These are phyloP conservation scores for Schizochytrium sp. DNA, from an alignment of 108 stramenopile species.

Conservation along the genomic window DNA sequence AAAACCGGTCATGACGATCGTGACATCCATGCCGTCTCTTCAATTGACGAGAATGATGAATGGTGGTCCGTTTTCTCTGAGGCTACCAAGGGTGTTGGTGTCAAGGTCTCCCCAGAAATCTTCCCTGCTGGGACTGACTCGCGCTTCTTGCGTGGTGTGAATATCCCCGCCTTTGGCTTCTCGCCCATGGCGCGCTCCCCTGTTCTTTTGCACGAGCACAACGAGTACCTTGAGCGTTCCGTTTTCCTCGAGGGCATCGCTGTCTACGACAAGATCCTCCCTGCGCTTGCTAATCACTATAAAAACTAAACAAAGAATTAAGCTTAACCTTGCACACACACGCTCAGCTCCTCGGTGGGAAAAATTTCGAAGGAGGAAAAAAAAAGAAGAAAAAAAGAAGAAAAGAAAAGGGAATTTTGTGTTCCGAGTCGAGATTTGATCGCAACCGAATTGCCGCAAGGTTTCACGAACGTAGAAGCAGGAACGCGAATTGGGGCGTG, in stretches of 20 bases:
- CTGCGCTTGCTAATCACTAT: slow-evolving; percentile 36
- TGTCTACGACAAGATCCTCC: slow-evolving; percentile 73
- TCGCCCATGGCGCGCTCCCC: slow-evolving; percentile 82
- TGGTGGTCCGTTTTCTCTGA: slow-evolving; percentile 76
- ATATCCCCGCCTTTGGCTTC: slow-evolving; percentile 83
- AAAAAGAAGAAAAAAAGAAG: too few relatives aligned
- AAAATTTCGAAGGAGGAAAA: too few relatives aligned
- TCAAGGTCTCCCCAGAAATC: slow-evolving; percentile 65
- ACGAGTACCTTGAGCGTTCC: slow-evolving; percentile 77
- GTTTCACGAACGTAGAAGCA: too few relatives aligned
- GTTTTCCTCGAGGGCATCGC: slow-evolving; percentile 78
- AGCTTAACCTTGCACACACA: background rate
- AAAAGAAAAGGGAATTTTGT: too few relatives aligned
- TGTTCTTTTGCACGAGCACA: slow-evolving; percentile 87
- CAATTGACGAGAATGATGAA: slow-evolving; percentile 68
- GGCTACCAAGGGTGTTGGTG: slow-evolving; percentile 55
- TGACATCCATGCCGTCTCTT: slow-evolving; percentile 57
- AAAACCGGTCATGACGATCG: slow-evolving; percentile 22
- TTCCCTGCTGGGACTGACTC: slow-evolving; percentile 94
- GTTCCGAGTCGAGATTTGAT: too few relatives aligned
- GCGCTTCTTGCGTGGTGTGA: slow-evolving; percentile 72
- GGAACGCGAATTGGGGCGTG: too few relatives aligned
- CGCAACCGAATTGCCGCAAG: too few relatives aligned
- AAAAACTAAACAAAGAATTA: background rate
- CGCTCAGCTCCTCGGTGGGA: background rate